Evolutionary conservation across 495 filamentous ascomycete species (phyloP).

Genomic region (Ascobolus immersus): DNA sequence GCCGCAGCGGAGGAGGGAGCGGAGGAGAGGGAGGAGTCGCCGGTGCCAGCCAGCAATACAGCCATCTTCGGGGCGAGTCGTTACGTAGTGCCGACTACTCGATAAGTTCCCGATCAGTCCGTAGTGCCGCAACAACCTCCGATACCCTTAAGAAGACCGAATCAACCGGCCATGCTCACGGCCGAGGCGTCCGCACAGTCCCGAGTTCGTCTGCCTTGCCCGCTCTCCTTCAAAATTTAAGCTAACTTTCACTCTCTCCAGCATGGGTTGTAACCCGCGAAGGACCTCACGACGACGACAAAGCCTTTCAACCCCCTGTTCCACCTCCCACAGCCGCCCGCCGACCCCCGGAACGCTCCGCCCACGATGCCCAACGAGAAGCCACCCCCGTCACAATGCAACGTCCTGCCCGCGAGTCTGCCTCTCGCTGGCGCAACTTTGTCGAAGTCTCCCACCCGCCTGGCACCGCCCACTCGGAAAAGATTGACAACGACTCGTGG

Average conservation of each 20-base stretch:
- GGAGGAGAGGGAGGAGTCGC: no score
- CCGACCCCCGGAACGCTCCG: slow-evolving; percentile 14
- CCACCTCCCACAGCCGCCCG: slow-evolving; percentile 10
- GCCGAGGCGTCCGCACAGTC: slow-evolving; percentile 14
- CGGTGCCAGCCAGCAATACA: no score
- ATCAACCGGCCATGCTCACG: no score
- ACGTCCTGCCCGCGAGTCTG: slow-evolving; percentile 16
- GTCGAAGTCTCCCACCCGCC: slow-evolving; percentile 27
- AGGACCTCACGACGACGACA: slow-evolving; percentile 14
- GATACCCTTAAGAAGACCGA: no score
- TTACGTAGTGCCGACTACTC: no score
- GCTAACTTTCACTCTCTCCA: slow-evolving; percentile 6
- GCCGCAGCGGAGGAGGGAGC: no score
- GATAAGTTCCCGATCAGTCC: no score
- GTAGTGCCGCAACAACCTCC: no score
- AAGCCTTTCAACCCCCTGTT: no score
- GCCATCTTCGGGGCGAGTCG: no score
- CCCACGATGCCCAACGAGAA: slow-evolving; percentile 15
- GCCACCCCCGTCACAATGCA: slow-evolving; percentile 13
- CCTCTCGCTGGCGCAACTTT: slow-evolving; percentile 38
- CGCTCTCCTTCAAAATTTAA: slow-evolving; percentile 13
- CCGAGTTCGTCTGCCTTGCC: slow-evolving; percentile 16
- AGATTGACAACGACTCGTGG: slow-evolving; percentile 34
- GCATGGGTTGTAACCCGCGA: slow-evolving; percentile 15
- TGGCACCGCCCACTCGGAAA: slow-evolving; percentile 21